A percentile compares a stretch with the other conserved stretches of the same genome.
phyloP scores from a whole-genome alignment of 2,329 filamentous ascomycete species.

The Ceratocystis smalleyi region DNA sequence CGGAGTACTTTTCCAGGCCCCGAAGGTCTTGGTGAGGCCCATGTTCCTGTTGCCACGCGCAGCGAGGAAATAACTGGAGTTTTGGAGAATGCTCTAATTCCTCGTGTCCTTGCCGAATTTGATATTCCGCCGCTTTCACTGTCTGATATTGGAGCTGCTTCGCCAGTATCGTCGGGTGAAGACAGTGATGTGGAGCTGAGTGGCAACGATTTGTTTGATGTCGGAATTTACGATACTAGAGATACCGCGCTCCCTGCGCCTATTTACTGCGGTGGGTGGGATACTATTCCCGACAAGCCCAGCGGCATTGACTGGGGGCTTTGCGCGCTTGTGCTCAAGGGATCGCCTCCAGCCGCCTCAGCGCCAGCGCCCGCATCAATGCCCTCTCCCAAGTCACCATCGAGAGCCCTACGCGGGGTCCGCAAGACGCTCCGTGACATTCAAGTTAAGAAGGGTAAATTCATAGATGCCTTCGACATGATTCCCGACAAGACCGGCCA shows the following conservation, averaged over 20 bases:
- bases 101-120: neutral
- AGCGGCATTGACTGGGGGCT: constrained; percentile 3
- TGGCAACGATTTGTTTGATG: constrained; percentile 5
- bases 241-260: neutral
- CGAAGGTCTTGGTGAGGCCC: neutral
- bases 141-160: neutral
- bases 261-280: constrained; percentile 4
- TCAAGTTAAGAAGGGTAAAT: neutral
- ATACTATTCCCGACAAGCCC: neutral
- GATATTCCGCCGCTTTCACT: neutral
- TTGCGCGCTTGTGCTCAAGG: neutral
- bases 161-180: neutral
- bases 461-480: neutral
- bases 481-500: constrained; percentile 8
- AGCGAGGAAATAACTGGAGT: neutral
- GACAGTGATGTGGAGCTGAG: constrained; percentile 5
- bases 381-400: neutral
- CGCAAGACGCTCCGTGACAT: constrained; percentile 1
- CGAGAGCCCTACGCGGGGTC: neutral
- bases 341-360: neutral
- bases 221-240: constrained; percentile 1
- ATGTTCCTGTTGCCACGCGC: neutral
- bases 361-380: neutral
- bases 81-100: neutral
- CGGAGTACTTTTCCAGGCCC: neutral